phyloP scores from a whole-genome alignment of 345 rosid species.

The Arabidopsis thaliana region DNA sequence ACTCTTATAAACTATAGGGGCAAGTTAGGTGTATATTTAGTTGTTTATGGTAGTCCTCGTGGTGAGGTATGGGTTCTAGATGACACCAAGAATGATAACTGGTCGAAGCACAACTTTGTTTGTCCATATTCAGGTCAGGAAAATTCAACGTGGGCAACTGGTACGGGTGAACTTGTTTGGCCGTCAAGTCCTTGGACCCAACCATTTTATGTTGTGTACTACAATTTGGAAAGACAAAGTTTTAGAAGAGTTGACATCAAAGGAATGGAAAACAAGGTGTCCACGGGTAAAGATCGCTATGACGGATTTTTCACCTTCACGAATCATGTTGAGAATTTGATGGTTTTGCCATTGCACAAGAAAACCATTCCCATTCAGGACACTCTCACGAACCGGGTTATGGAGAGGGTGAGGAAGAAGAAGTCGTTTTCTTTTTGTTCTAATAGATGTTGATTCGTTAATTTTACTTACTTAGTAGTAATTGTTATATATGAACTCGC shows the following conservation, averaged over 20 bases:
- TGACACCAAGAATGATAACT: background rate
- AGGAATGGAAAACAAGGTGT: no score
- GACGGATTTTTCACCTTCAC: background rate
- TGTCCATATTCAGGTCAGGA: background rate
- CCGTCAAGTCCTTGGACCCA: background rate
- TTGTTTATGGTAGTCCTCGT: background rate
- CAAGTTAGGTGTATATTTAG: background rate
- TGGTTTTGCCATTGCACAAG: background rate
- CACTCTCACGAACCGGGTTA: no score
- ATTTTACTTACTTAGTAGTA: no score
- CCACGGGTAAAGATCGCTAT: no score
- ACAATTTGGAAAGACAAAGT: background rate
- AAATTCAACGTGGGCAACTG: background rate
- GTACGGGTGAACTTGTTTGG: constrained; percentile 21
- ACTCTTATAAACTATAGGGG: constrained; percentile 2
- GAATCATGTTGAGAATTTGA: constrained; percentile 4
- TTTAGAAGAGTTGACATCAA: constrained; percentile 5
- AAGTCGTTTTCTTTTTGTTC: no score
- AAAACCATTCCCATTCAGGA: no score
- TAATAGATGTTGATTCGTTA: no score
- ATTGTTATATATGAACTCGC: no score
- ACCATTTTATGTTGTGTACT: constrained; percentile 5
- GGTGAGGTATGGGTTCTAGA: constrained; percentile 8
- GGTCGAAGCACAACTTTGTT: constrained; percentile 1
- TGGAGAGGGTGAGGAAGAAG: no score